Conservation (phyloP, 495 filamentous ascomycete species). For the Podospora comata region DNA sequence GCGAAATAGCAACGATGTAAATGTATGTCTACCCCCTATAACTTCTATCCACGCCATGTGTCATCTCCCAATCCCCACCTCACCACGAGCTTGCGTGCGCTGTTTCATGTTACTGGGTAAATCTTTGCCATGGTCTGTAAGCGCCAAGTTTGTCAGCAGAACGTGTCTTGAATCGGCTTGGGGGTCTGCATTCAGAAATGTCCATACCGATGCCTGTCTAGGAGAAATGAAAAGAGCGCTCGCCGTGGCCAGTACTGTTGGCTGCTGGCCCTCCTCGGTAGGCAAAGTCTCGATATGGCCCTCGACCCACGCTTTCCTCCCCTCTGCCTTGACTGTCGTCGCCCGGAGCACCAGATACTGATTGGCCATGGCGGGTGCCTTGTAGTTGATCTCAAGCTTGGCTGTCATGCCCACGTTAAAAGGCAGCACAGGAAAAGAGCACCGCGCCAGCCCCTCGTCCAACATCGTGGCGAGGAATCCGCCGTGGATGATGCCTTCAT, state of each 20-base stretch:
- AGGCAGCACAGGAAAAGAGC: constrained; percentile 86
- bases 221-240: constrained; percentile 89
- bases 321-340: constrained; percentile 82
- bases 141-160: constrained; percentile 9
- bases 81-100: neutral
- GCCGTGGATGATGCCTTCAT: constrained; percentile 89
- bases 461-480: constrained; percentile 87
- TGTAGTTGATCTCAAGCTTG: constrained; percentile 86
- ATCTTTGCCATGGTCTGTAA: constrained; percentile 43
- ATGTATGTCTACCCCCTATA: neutral
- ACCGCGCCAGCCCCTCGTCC: constrained; percentile 86
- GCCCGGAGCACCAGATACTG: constrained; percentile 76
- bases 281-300: constrained; percentile 83
- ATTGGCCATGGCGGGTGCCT: constrained; percentile 71
- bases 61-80: neutral
- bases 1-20: neutral
- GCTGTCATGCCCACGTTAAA: constrained; percentile 89
- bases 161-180: neutral
- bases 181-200: neutral
- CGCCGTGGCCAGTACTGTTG: constrained; percentile 34
- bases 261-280: constrained; percentile 36
- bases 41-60: constrained; percentile 5
- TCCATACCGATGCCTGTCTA: constrained; percentile 67
- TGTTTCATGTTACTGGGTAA: constrained; percentile 35
- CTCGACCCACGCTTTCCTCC: constrained; percentile 94